Base-by-base conservation (phyloP, 345 rosid genomes). In the Euphorbia tirucalli region DNA sequence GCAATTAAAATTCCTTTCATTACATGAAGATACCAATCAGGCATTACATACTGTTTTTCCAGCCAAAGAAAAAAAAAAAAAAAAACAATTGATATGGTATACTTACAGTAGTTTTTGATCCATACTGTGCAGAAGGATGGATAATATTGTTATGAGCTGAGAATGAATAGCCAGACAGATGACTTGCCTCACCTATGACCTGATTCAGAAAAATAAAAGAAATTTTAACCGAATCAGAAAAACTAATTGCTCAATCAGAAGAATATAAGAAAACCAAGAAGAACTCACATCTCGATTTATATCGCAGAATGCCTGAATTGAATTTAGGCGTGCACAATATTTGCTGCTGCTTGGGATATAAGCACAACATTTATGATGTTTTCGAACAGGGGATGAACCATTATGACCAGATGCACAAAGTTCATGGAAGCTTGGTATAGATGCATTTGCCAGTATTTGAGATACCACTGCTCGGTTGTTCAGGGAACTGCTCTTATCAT, bases 241-340 rank as follows among this genome's bases (percentile, higher is more conserved):
- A 46, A 59, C 63, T 70, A 31, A 30, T 7, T 73, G 62, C 67
- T 68, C 0, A 31, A 69, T n/a, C 10, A 16, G 0, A 49, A 32
- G n/a, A 43, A 18, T 24, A 61, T 35, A 35, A 37, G 49, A 60
- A 44, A 39, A 10, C 49, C 8, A 67, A 7, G n/a, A 13, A 54
- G 58, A 21, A 75, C 99, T 87, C 81, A 95, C 99, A 83, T 90
- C 97, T 75, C 97, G 86, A 73, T 95, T 95, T 61, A 90, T 90
- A 75, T 95, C 97, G 81, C 85, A 85, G 82, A 84, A 95, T 39
- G 97, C 93, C 80, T 95, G 97, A 77, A 95, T 89, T 76, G 97
- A 88, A 80, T 92, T 82, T 72, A 95, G 83, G 70, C 93, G 93
- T 30, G 81, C 80, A 65, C 96, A 95, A 72, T 90, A 92, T 39